Percentiles rank a stretch among this genome's conserved stretches.
Evolutionary conservation across 2,329 filamentous ascomycete genomes (phyloP).

Genomic region (Hymenoscyphus linearis): DNA sequence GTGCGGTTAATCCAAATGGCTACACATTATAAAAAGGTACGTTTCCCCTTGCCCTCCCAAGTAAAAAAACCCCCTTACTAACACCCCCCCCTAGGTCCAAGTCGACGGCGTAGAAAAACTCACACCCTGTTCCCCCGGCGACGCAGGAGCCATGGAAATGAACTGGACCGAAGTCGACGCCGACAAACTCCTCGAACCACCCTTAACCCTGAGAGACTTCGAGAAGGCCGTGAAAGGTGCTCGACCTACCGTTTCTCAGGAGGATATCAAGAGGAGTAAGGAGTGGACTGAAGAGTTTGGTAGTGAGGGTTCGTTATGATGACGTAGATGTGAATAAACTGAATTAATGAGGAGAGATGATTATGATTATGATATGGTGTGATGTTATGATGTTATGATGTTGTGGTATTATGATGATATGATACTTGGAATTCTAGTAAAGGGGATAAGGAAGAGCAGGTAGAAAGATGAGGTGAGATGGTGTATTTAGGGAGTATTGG

Average conservation of each 20-base stretch:
- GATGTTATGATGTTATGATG: too few species aligned
- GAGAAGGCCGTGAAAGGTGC: constrained; percentile 84
- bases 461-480: constrained; percentile 1
- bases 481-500: constrained; percentile 19
- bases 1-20: constrained; percentile 95
- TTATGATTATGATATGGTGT: too few species aligned
- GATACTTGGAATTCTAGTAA: neutral
- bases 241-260: constrained; percentile 81
- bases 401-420: too few species aligned
- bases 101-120: constrained; percentile 62
- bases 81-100: constrained; percentile 50
- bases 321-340: too few species aligned
- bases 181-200: constrained; percentile 79
- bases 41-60: neutral
- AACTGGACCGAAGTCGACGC: constrained; percentile 83
- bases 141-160: constrained; percentile 83
- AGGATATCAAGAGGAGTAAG: constrained; percentile 76
- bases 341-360: too few species aligned
- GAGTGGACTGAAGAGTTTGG: constrained; percentile 98
- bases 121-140: constrained; percentile 92
- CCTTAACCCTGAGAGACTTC: constrained; percentile 86
- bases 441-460: neutral
- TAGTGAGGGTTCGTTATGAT: constrained; percentile 61
- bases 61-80: constrained; percentile 3
- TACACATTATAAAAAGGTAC: constrained; percentile 92